Percentiles rank a stretch among this genome's conserved stretches.
Evolutionary conservation across 2,329 filamentous ascomycete genomes (phyloP).

Genomic region (Aspergillus costaricaensis): DNA sequence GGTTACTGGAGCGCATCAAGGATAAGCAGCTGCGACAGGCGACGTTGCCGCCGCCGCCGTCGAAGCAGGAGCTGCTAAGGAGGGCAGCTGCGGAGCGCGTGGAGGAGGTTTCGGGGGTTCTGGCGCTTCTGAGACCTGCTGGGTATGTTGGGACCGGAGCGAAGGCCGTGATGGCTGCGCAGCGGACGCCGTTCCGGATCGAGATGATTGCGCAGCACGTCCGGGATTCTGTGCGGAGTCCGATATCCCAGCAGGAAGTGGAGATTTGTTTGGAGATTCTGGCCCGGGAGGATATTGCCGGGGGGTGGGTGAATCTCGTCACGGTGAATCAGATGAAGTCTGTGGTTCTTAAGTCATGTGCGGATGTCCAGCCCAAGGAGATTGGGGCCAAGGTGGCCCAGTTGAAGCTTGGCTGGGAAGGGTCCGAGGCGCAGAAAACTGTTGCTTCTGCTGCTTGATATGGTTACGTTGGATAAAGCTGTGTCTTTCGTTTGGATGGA

Average conservation of each 20-base stretch:
- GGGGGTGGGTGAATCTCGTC: conserved; percentile 53
- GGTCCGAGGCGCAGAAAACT: conserved; percentile 16
- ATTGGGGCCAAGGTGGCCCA: conserved; percentile 36
- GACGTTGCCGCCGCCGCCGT: conserved; percentile 48
- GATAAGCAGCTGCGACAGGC: conserved; percentile 62
- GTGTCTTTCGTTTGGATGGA: conserved; percentile 15
- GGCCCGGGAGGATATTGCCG: conserved; percentile 49
- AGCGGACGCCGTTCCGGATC: conserved; percentile 67
- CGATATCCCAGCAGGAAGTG: conserved; percentile 53
- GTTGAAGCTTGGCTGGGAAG: conserved; percentile 32
- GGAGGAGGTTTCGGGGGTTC: conserved; percentile 66
- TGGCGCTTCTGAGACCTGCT: conserved; percentile 61
- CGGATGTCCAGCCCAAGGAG: conserved; percentile 38
- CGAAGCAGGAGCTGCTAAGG: conserved; percentile 60
- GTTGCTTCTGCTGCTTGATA: conserved; percentile 6
- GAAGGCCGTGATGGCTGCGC: conserved; percentile 37
- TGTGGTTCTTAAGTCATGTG: conserved; percentile 49
- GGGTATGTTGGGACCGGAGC: conserved; percentile 35
- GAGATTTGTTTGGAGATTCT: conserved; percentile 51
- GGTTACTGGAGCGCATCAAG: conserved; percentile 74
- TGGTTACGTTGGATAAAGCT: conserved; percentile 13
- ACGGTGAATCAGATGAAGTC: conserved; percentile 48
- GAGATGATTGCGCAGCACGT: conserved; percentile 64
- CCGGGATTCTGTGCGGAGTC: conserved; percentile 62
- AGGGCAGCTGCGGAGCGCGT: conserved; percentile 67